Percentiles rank a stretch among this genome's conserved stretches.
Conservation (phyloP, 2,329 filamentous ascomycete species). For the Fusarium keratoplasticum region DNA sequence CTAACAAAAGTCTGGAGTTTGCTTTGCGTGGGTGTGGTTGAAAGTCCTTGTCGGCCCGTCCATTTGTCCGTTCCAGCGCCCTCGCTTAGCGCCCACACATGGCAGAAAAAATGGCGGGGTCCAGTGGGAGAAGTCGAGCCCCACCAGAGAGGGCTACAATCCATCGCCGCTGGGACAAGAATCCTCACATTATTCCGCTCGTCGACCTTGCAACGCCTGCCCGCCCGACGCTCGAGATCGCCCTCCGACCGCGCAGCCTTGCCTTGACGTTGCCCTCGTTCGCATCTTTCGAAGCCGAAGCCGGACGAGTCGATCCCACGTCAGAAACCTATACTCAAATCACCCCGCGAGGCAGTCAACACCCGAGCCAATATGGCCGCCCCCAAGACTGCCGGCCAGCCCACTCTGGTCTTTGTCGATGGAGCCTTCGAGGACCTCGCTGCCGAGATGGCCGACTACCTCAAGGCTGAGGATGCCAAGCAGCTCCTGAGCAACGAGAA, state of each 20-base stretch:
- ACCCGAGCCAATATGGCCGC: slow-evolving; percentile 42
- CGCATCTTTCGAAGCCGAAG: slow-evolving; percentile 34
- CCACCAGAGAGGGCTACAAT: slow-evolving; percentile 54
- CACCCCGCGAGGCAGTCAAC: slow-evolving; percentile 29
- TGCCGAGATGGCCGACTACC: slow-evolving; percentile 93
- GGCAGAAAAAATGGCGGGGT: slow-evolving; percentile 57
- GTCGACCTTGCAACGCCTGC: slow-evolving; percentile 44
- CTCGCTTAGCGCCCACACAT: slow-evolving; percentile 57
- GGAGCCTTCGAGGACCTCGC: slow-evolving; percentile 93
- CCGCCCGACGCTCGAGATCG: slow-evolving; percentile 39
- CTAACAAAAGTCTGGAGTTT: slow-evolving; percentile 28
- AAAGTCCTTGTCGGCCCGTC: neutral
- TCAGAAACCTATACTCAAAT: slow-evolving; percentile 34
- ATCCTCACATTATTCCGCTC: slow-evolving; percentile 47
- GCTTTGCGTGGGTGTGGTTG: neutral
- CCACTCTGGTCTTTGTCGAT: slow-evolving; percentile 81
- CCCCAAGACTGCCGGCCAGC: slow-evolving; percentile 59
- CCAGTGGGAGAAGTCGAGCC: slow-evolving; percentile 37
- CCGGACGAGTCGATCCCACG: slow-evolving; percentile 29
- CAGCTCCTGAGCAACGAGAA: slow-evolving; percentile 78
- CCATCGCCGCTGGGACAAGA: slow-evolving; percentile 24
- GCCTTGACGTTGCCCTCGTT: slow-evolving; percentile 13
- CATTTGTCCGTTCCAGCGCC: slow-evolving; percentile 48
- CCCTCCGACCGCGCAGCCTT: slow-evolving; percentile 24
- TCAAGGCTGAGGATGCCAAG: slow-evolving; percentile 85